These are phyloP conservation scores for Skeletonema menzelii DNA, from an alignment of 108 stramenopile species.

Conservation along the genomic window DNA sequence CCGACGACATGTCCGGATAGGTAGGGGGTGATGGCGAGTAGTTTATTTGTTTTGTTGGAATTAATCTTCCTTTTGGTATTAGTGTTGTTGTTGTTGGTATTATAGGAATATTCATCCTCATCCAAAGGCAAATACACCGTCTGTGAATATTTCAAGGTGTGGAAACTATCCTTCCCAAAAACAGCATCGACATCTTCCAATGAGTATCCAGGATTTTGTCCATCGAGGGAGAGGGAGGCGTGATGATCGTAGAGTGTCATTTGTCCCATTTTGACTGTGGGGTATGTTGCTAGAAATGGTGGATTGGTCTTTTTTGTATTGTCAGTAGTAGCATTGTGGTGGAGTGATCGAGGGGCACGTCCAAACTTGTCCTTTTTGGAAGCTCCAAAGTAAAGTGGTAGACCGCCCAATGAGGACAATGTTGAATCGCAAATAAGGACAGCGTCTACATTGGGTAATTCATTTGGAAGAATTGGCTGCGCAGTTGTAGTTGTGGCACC, in stretches of 20 bases:
- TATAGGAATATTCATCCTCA: background rate
- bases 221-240: conserved; percentile 74
- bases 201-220: conserved; percentile 67
- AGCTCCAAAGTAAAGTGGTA: conserved; percentile 48
- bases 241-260: conserved; percentile 96
- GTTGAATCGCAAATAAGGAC: conserved; percentile 77
- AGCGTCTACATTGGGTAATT: conserved; percentile 60
- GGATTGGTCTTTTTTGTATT: conserved; percentile 34
- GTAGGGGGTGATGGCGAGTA: conserved; percentile 74
- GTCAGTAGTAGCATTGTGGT: conserved; percentile 40
- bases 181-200: conserved; percentile 90
- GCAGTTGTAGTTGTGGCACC: too few species aligned
- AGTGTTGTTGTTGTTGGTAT: background rate
- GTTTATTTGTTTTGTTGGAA: conserved; percentile 1
- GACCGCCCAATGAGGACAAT: conserved; percentile 49
- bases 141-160: conserved; percentile 92
- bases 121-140: conserved; percentile 54
- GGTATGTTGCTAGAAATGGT: conserved; percentile 91
- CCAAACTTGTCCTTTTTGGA: conserved; percentile 17
- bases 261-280: conserved; percentile 96
- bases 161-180: conserved; percentile 54
- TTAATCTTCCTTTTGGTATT: conserved; percentile 6
- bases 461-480: conserved; percentile 33
- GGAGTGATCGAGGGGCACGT: conserved; percentile 47
- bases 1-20: conserved; percentile 89